Base-by-base conservation (phyloP, 495 filamentous ascomycete species). In the Bryoglossum gracile region DNA sequence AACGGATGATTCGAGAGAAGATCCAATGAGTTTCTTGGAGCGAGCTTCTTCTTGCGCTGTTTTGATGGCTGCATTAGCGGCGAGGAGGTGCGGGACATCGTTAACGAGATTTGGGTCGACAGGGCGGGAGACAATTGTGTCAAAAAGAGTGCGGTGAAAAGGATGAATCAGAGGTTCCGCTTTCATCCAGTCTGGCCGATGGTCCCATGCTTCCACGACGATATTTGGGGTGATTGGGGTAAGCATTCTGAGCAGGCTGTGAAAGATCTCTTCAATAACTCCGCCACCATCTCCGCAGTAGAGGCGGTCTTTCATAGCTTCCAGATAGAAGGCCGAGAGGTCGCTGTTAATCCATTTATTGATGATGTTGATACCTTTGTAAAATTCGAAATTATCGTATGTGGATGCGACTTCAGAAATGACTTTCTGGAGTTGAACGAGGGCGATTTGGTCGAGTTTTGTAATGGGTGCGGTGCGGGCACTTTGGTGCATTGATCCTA, bases 301-400 rank as follows among this genome's bases (percentile, higher is more conserved):
- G 3, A 95, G 66, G 22, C 85, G 72, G 60, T 99, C 92, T 64
- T 97, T 99, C 60, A 89, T 69, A 0, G 84, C 77, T 62, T 97
- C 92, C 43, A 97, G 78, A 67, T 97, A 97, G 61, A 96, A 94
- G 0, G 91, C 79, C 0, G 90, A 96, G 19, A 99, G 77, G 53
- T 94, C 84, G 16, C 72, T 76, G 48, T 78, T 80, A 51, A 94
- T 68, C 81, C 89, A 97, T 50, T 70, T 73, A 64, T 89, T 90
- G 54, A 97, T 69, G 4, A 71, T 66, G 44, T 70, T 77, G 8
- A 86, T 70, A 8, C 76, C 89, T 67, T 83, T 91, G 71, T 84
- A 84, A 66, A 94, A 96, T 56, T 94, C 82, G 55, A 86, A 81
- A 24, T 77, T 77, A 22, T 76, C 68, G 56, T 82, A 89, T 42